These are phyloP conservation scores for Saccharomycopsis sp. DNA, from an alignment of 805 yeast genomes.

Conservation along the genomic window DNA sequence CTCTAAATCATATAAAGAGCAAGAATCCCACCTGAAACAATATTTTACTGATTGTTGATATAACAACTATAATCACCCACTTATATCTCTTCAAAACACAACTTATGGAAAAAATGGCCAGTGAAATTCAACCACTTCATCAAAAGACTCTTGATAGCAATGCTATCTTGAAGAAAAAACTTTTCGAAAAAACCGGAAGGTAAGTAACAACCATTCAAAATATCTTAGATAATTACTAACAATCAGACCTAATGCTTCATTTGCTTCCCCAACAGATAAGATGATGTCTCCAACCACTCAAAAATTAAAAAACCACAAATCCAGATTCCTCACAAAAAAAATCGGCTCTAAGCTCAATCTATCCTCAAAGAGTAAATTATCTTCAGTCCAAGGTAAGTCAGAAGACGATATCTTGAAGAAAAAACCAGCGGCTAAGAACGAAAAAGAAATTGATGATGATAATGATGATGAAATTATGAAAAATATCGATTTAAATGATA, in stretches of 20 bases:
- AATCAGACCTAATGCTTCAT: background rate
- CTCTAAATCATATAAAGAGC: no score
- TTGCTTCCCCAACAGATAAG: slow-evolving; percentile 49
- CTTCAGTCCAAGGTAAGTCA: background rate
- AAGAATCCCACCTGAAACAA: no score
- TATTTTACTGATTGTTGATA: no score
- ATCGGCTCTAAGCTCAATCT: slow-evolving; percentile 22
- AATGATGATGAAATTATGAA: slow-evolving; percentile 14
- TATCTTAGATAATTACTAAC: background rate
- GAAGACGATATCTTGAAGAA: slow-evolving; percentile 6
- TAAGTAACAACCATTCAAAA: slow-evolving; percentile 1
- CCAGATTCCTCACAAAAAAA: slow-evolving; percentile 16
- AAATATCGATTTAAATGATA: slow-evolving; percentile 12
- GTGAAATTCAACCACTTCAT: slow-evolving; percentile 25
- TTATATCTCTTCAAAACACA: background rate
- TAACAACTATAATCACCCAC: no score
- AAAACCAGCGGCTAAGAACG: no score
- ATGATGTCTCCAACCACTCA: slow-evolving; percentile 49
- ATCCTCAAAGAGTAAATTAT: background rate
- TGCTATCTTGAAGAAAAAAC: slow-evolving; percentile 19
- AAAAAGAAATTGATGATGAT: slow-evolving; percentile 14
- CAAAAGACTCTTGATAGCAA: slow-evolving; percentile 15
- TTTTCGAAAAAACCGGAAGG: slow-evolving; percentile 20
- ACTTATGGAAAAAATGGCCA: slow-evolving; percentile 4
- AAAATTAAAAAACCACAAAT: slow-evolving; percentile 40